A percentile compares a stretch with the other conserved stretches of the same genome.
phyloP scores from a whole-genome alignment of 805 yeast species.

The Nakazawaea pomicola region DNA sequence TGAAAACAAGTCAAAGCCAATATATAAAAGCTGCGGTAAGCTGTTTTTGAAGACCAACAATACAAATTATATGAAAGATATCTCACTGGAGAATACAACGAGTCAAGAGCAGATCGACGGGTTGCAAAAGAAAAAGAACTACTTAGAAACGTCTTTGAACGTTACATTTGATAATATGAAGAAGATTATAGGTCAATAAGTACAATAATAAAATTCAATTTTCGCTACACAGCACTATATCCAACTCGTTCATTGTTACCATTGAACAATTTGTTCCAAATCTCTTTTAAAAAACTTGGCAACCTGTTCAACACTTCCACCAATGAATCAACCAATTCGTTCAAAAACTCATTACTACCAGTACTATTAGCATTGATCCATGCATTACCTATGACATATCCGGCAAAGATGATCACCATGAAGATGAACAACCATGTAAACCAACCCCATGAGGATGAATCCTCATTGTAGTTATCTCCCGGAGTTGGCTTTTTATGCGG shows the following conservation, averaged over 20 bases:
- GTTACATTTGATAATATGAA: conserved; percentile 65
- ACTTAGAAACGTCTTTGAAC: conserved; percentile 71
- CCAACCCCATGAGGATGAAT: conserved; percentile 66
- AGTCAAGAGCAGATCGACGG: conserved; percentile 56
- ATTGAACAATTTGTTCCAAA: conserved; percentile 58
- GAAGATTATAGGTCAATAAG: conserved; percentile 25
- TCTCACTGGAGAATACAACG: conserved; percentile 47
- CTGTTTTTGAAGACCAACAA: conserved; percentile 51
- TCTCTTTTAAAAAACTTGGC: conserved; percentile 65
- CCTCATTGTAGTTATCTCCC: conserved; percentile 24
- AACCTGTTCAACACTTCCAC: conserved; percentile 51
- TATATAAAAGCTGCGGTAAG: conserved; percentile 87
- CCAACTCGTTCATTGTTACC: conserved; percentile 74
- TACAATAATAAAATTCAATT: conserved; percentile 5
- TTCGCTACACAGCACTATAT: conserved; percentile 76
- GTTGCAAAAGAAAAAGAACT: conserved; percentile 62
- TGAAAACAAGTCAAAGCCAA: conserved; percentile 34
- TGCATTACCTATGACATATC: conserved; percentile 68
- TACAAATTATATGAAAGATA: conserved; percentile 41
- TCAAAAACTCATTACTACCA: conserved; percentile 66
- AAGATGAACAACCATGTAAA: conserved; percentile 78
- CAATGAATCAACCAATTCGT: conserved; percentile 67
- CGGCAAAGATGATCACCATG: conserved; percentile 61
- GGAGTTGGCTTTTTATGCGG: conserved; percentile 19
- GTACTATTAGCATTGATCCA: conserved; percentile 73